These are phyloP conservation scores for Aureobasidium sp. DNA, from an alignment of 2,329 filamentous ascomycete species.

Conservation along the genomic window DNA sequence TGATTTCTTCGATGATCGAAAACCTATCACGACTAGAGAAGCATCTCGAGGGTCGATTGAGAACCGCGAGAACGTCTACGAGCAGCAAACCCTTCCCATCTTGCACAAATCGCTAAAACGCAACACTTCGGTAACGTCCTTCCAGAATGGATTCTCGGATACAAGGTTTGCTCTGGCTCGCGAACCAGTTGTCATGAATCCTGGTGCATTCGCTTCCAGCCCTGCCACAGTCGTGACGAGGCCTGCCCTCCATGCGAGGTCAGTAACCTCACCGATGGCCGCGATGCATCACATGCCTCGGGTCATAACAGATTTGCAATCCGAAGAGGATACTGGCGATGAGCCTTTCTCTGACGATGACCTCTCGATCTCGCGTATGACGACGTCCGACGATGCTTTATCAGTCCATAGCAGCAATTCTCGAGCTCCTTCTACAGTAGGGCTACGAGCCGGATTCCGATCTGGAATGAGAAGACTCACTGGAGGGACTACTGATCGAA, in stretches of 20 bases:
- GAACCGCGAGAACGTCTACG: constrained; percentile 74
- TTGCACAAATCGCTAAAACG: constrained; percentile 69
- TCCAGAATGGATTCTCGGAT: constrained; percentile 85
- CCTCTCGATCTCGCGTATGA: constrained; percentile 38
- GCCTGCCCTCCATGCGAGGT: constrained; percentile 68
- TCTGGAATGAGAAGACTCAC: constrained; percentile 47
- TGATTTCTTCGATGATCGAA: constrained; percentile 45
- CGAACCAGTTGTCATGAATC: constrained; percentile 45
- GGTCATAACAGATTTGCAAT: constrained; percentile 51
- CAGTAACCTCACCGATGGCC: constrained; percentile 64
- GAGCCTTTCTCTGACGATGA: constrained; percentile 73
- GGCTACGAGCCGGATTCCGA: constrained; percentile 39
- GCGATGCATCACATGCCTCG: constrained; percentile 33
- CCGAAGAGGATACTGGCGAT: constrained; percentile 59
- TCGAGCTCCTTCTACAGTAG: not conserved
- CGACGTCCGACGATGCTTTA: constrained; percentile 20
- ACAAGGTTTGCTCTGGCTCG: constrained; percentile 44
- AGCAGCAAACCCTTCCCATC: constrained; percentile 86
- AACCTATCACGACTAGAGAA: constrained; percentile 18
- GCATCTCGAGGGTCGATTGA: constrained; percentile 30
- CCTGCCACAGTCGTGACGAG: constrained; percentile 36
- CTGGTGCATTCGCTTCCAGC: constrained; percentile 44
- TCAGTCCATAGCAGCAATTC: not conserved
- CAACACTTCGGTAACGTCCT: constrained; percentile 63
- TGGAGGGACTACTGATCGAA: constrained; percentile 32